phyloP scores from a whole-genome alignment of 768 basidiomycete species.

The Cantharellus cinnabarinus region DNA sequence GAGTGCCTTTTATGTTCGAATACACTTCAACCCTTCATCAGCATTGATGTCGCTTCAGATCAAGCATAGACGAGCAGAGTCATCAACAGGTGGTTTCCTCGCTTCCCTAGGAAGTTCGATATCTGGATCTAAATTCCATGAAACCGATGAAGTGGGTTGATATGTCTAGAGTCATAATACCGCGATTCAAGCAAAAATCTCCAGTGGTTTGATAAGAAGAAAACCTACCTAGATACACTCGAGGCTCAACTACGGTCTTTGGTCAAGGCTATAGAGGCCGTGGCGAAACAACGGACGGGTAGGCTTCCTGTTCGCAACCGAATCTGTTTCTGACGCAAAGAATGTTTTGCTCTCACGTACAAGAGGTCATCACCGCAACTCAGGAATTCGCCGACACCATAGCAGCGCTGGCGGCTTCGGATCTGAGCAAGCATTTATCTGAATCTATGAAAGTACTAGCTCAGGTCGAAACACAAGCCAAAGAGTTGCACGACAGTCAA shows the following conservation, averaged over 20 bases:
- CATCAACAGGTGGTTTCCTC: conserved; percentile 63
- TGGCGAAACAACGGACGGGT: conserved; percentile 71
- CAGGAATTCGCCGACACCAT: conserved; percentile 68
- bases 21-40: not conserved
- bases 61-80: conserved; percentile 63
- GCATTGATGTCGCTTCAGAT: conserved; percentile 29
- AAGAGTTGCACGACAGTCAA: conserved; percentile 54
- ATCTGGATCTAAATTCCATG: conserved; percentile 62
- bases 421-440: conserved; percentile 53
- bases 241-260: conserved; percentile 76
- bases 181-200: conserved; percentile 1
- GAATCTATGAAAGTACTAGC: conserved; percentile 48
- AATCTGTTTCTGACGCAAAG: too few relatives aligned
- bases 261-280: conserved; percentile 67
- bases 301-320: conserved; percentile 5
- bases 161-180: not conserved
- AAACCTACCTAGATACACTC: conserved; percentile 65
- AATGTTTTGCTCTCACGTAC: not conserved
- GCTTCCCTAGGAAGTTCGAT: conserved; percentile 64
- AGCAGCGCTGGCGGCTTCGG: conserved; percentile 48
- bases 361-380: conserved; percentile 48
- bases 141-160: conserved; percentile 57
- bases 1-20: conserved; percentile 15
- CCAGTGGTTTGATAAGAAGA: conserved; percentile 90
- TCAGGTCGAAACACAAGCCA: conserved; percentile 50